phyloP scores from a whole-genome alignment of 2,329 filamentous ascomycete genomes.

The Fusarium nodosum region DNA sequence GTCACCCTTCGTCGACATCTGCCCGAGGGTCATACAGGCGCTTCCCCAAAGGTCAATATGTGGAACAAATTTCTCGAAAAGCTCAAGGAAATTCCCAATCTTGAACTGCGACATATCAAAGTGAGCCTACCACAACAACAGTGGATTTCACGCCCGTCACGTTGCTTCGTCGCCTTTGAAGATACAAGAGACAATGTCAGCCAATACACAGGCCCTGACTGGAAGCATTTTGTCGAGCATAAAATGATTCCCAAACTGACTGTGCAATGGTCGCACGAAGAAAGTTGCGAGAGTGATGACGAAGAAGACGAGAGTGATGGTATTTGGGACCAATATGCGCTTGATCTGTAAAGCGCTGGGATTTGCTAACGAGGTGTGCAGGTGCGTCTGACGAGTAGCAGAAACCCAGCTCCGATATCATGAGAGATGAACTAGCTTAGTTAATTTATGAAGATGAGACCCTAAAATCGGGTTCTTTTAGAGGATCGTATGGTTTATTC shows the following conservation, averaged over 20 bases:
- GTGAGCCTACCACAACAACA: constrained; percentile 51
- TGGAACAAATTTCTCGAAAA: constrained; percentile 58
- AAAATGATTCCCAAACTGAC: constrained; percentile 47
- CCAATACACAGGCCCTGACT: constrained; percentile 55
- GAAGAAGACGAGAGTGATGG: constrained; percentile 43
- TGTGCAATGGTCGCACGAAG: constrained; percentile 26
- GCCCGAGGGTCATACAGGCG: constrained; percentile 10
- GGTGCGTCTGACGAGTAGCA: constrained; percentile 17
- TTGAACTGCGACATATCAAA: constrained; percentile 54
- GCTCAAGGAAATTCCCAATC: constrained; percentile 50
- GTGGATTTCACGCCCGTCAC: constrained; percentile 32
- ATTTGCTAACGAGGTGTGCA: constrained; percentile 38
- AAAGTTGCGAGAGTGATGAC: constrained; percentile 32
- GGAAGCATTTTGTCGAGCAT: constrained; percentile 52
- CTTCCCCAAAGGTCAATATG: constrained; percentile 49
- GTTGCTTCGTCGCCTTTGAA: constrained; percentile 33
- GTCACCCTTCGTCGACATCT: constrained; percentile 50
- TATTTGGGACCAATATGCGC: constrained; percentile 51
- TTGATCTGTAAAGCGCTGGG: constrained; percentile 41
- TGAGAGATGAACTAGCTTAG: not conserved
- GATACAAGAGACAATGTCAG: constrained; percentile 7
- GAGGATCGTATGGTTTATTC: no score
- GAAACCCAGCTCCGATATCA: not conserved
- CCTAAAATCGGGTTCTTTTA: no score
- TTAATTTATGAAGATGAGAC: not conserved